A percentile compares a stretch with the other conserved stretches of the same genome.
These are phyloP conservation scores for Zoysia matrella DNA, from an alignment of 202 grass and related monocot species.

Conservation along the genomic window DNA sequence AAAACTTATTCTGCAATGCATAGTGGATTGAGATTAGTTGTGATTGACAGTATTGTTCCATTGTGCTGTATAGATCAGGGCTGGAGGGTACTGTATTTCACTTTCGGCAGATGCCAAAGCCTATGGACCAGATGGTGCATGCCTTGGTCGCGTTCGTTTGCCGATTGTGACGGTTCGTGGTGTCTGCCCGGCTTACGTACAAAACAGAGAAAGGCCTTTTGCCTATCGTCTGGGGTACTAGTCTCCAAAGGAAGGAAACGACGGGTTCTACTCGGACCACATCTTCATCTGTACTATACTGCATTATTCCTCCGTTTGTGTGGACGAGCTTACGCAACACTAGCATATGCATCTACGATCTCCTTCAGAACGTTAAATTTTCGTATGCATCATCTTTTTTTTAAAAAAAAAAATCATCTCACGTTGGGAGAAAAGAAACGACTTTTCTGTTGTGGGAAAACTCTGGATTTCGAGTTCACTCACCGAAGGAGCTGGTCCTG, in stretches of 20 bases:
- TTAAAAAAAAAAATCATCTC: neutral
- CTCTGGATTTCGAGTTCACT: neutral
- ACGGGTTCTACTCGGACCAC: neutral
- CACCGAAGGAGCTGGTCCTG: neutral
- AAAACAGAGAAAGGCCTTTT: neutral
- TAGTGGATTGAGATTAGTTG: neutral
- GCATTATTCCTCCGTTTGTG: neutral
- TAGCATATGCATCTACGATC: neutral
- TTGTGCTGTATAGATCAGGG: neutral
- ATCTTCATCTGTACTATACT: neutral
- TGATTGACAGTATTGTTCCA: neutral
- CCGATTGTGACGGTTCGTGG: constrained; percentile 27
- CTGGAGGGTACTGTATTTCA: neutral
- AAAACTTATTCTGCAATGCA: constrained; percentile 10
- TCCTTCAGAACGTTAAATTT: neutral
- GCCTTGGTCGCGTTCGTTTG: neutral
- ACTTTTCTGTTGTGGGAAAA: neutral
- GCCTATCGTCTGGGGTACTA: neutral
- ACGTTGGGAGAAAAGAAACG: neutral
- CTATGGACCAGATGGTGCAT: neutral
- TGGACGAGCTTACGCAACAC: neutral
- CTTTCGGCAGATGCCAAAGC: constrained; percentile 9
- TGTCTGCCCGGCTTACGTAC: constrained; percentile 18
- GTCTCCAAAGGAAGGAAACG: neutral
- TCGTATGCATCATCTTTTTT: neutral